Percentiles rank a stretch among this genome's conserved stretches.
These are phyloP conservation scores for Lecanicillium sp. DNA, from an alignment of 2,329 filamentous ascomycete genomes.

Conservation along the genomic window DNA sequence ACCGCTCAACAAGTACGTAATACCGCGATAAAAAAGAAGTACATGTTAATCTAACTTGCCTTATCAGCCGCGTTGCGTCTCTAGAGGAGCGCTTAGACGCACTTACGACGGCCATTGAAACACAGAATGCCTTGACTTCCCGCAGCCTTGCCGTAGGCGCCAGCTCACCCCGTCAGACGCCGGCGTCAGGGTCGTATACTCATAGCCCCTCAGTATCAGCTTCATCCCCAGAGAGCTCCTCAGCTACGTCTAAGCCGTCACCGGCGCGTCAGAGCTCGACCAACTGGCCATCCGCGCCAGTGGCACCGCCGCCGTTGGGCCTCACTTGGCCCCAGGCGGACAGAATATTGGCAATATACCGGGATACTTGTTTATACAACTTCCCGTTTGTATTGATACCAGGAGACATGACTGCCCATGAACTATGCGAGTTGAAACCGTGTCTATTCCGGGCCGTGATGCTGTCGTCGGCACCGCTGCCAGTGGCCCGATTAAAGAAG, in stretches of 20 bases:
- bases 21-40: too few relatives aligned
- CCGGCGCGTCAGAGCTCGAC: slow-evolving; percentile 9
- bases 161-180: not conserved
- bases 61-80: slow-evolving; percentile 21
- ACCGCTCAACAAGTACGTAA: slow-evolving; percentile 21
- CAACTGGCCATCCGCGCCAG: slow-evolving; percentile 2
- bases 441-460: slow-evolving; percentile 34
- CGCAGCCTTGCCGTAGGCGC: slow-evolving; percentile 1
- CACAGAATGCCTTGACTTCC: slow-evolving; percentile 11
- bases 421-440: slow-evolving; percentile 29
- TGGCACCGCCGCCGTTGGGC: slow-evolving; percentile 25
- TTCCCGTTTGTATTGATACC: slow-evolving; percentile 35
- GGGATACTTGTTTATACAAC: slow-evolving; percentile 25
- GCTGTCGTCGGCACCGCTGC: slow-evolving; percentile 29
- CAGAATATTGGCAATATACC: slow-evolving; percentile 29
- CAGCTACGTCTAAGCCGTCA: slow-evolving; percentile 3
- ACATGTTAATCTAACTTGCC: not conserved
- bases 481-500: slow-evolving; percentile 25
- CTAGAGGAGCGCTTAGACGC: slow-evolving; percentile 22
- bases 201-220: not conserved
- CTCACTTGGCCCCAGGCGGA: slow-evolving; percentile 35
- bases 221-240: slow-evolving; percentile 14
- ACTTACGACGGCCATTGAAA: slow-evolving; percentile 14
- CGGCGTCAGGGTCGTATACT: not conserved
- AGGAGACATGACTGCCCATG: slow-evolving; percentile 23